A percentile compares a stretch with the other conserved stretches of the same genome.
Evolutionary conservation across 352 stramenopile genomes (phyloP).

Genomic region (Phytophthora lateralis): DNA sequence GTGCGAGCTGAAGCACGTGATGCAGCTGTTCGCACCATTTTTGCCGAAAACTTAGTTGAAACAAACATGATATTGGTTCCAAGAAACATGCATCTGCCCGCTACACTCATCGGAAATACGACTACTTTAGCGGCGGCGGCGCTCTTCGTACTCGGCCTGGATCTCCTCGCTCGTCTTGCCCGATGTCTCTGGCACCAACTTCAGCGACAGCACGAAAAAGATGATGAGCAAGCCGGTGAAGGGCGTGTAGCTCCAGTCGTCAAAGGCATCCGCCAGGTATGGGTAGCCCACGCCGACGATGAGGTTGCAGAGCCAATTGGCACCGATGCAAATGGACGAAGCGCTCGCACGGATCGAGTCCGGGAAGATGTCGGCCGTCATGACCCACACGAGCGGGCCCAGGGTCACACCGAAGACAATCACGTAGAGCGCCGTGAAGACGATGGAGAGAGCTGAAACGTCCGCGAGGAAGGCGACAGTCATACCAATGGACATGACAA

Average conservation of each 20-base stretch:
- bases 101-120: constrained; percentile 6
- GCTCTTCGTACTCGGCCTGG: constrained; percentile 20
- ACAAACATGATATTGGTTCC: constrained; percentile 31
- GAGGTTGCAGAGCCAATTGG: constrained; percentile 55
- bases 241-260: constrained; percentile 39
- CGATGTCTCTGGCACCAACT: constrained; percentile 41
- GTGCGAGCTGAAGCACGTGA: constrained; percentile 49
- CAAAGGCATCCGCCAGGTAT: constrained; percentile 42
- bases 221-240: constrained; percentile 34
- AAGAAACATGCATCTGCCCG: constrained; percentile 18
- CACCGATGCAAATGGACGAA: constrained; percentile 41
- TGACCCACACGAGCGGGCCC: constrained; percentile 13
- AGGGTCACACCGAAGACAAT: constrained; percentile 36
- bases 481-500: constrained; percentile 24
- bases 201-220: constrained; percentile 35
- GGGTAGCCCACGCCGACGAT: constrained; percentile 52
- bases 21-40: constrained; percentile 50
- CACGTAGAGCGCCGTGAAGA: constrained; percentile 53
- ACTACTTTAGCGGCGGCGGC: constrained; percentile 7
- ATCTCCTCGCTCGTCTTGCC: constrained; percentile 54
- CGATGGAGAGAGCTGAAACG: constrained; percentile 32
- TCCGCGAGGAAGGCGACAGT: constrained; percentile 17
- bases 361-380: constrained; percentile 17
- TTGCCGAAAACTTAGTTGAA: constrained; percentile 22
- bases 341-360: constrained; percentile 39